phyloP scores from a whole-genome alignment of 352 stramenopile genomes.

The Pythium insidiosum region DNA sequence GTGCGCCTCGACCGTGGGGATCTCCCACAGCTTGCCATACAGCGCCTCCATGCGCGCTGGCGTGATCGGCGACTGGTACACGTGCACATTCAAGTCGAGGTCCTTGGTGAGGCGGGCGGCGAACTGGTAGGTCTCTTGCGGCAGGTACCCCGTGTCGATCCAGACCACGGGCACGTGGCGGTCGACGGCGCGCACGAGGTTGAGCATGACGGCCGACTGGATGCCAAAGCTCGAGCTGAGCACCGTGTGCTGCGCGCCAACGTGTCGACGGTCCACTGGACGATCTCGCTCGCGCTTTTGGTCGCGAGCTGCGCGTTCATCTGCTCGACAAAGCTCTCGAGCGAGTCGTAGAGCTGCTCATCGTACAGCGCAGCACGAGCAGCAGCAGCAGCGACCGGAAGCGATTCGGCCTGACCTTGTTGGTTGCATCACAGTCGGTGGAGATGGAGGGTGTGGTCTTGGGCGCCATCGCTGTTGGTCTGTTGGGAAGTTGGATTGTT shows the following conservation, averaged over 20 bases:
- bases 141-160: constrained; percentile 83
- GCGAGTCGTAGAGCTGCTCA: constrained; percentile 31
- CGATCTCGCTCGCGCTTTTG: too few species aligned
- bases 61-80: constrained; percentile 72
- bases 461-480: too few species aligned
- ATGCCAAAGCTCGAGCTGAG: constrained; percentile 86
- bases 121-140: constrained; percentile 81
- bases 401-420: not conserved
- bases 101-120: constrained; percentile 49
- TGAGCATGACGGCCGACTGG: constrained; percentile 80
- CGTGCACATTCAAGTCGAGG: constrained; percentile 59
- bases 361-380: constrained; percentile 33
- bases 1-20: constrained; percentile 61
- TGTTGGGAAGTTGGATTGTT: too few species aligned
- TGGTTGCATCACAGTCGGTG: constrained; percentile 11
- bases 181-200: too few species aligned
- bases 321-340: constrained; percentile 55
- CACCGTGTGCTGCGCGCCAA: constrained; percentile 50
- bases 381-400: too few species aligned
- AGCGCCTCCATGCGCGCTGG: constrained; percentile 79
- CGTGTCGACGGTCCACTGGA: constrained; percentile 60
- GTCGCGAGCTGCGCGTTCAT: constrained; percentile 46
- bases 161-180: constrained; percentile 61
- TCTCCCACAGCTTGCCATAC: constrained; percentile 76
- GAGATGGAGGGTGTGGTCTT: not conserved